phyloP scores from a whole-genome alignment of 73 alveolate species.

The Paramecium bursaria region DNA sequence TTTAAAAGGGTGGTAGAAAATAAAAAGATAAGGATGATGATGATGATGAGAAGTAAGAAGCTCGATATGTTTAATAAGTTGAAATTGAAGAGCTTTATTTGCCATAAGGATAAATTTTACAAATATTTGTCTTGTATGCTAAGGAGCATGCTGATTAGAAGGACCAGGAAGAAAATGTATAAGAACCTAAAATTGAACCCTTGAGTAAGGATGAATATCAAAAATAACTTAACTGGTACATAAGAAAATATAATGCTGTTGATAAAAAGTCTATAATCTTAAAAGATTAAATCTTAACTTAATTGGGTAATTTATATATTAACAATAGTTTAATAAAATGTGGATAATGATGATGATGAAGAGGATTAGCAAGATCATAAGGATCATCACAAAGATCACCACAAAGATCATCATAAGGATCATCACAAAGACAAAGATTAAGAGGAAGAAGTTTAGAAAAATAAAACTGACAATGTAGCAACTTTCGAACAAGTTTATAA shows the following conservation, averaged over 20 bases:
- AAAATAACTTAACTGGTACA: conserved; percentile 3
- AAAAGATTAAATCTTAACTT: conserved; percentile 11
- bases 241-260: neutral
- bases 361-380: conserved; percentile 30
- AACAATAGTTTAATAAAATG: too few species aligned
- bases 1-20: neutral
- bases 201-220: conserved; percentile 32
- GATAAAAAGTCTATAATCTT: conserved; percentile 18
- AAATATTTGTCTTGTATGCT: conserved; percentile 16
- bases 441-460: too few species aligned
- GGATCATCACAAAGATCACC: too few species aligned
- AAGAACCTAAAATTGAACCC: conserved; percentile 26
- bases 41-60: conserved; percentile 3
- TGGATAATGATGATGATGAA: conserved; percentile 6
- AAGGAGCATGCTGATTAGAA: too few species aligned
- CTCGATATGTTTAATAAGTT: neutral
- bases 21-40: conserved; percentile 22
- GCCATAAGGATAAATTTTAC: conserved; percentile 2
- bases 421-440: too few species aligned
- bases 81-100: conserved; percentile 35
- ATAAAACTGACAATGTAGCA: too few species aligned
- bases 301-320: too few species aligned
- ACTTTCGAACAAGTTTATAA: too few species aligned
- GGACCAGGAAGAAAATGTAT: conserved; percentile 4
- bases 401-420: too few species aligned